Base-by-base conservation (phyloP, 2,329 filamentous ascomycete genomes). In the Microcera coccophila region DNA sequence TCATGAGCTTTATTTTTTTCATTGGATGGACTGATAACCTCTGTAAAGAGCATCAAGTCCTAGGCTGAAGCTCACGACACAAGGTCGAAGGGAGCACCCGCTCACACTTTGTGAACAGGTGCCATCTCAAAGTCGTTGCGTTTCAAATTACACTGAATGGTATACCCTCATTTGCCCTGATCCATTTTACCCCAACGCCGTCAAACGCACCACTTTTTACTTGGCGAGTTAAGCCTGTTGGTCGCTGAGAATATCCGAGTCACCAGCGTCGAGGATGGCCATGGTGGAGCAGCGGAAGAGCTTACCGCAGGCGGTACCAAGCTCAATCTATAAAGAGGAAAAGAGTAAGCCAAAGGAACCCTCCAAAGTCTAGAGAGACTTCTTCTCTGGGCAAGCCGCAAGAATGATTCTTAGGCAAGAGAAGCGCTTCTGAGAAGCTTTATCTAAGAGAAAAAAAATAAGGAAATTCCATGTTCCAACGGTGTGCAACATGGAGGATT, bases 241-340 rank as follows among this genome's bases (percentile, higher is more conserved):
- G 72, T 88, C 83, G 74, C 77, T 84, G 63, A 98, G 82, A 73
- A 98, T 98, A 74, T 98, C 93, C 61, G 89, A 95, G 83, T 97
- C 87, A 83, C 91, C 93, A 69, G 90, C 90, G 74, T 98, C 93
- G 59, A 97, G 78, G 68, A 97, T 86, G 62, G 90, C 85, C 87
- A 98, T 94, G 74, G 90, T 95, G 60, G 88, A 91, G 84, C 88
- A 95, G 62, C 90, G 83, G 86, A 95, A 98, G 69, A 98, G 86
- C 81, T 97, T 97, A 80, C 93, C 93, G 78, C 90, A 96, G 62
- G 90, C 90, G 68, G 90, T 97, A 67, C 93, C 93, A 59, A 98
- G 82, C 79, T 97, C 93, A 69, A 97, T 96, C 90, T 97, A 71
- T 71, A 66, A 47, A 19, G 45, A 50, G 51, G 50, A 60, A 48